phyloP scores from a whole-genome alignment of 2,329 filamentous ascomycete species.

The Ophiostoma quercus region DNA sequence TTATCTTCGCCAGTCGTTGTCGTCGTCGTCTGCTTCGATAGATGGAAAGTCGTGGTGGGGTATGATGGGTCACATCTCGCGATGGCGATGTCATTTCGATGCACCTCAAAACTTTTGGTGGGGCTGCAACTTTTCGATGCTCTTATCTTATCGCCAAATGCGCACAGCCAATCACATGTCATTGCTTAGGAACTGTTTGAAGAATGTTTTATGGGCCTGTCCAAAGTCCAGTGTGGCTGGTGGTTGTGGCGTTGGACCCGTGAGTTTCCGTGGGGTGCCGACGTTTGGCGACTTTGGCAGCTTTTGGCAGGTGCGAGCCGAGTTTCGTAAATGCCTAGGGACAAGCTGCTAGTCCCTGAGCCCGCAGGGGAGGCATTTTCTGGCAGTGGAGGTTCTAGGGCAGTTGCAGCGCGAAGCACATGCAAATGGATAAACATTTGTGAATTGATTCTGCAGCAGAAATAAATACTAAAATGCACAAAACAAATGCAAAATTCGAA shows the following conservation, averaged over 20 bases:
- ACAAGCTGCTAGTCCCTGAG: background rate
- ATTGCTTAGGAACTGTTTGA: slow-evolving; percentile 1
- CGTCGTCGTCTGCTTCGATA: background rate
- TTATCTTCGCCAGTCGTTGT: background rate
- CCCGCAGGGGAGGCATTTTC: slow-evolving; percentile 13
- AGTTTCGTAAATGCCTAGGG: slow-evolving; percentile 4
- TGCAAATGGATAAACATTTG: slow-evolving; percentile 9
- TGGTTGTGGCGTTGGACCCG: slow-evolving; percentile 2
- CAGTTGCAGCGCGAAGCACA: background rate
- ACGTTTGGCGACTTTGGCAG: background rate
- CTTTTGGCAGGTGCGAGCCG: slow-evolving; percentile 10
- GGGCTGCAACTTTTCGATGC: slow-evolving; percentile 8
- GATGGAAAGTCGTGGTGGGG: background rate
- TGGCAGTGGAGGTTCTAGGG: slow-evolving; percentile 12
- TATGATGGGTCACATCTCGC: background rate
- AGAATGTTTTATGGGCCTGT: background rate
- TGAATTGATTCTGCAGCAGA: background rate
- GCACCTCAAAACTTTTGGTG: slow-evolving; percentile 11
- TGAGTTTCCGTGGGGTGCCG: slow-evolving; percentile 11
- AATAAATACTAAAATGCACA: background rate
- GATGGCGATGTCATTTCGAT: slow-evolving; percentile 10
- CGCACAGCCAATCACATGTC: background rate
- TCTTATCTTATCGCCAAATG: slow-evolving; percentile 1
- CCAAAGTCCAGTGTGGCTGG: background rate
- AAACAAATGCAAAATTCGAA: background rate